Conservation (phyloP, 2,329 filamentous ascomycete species). For the Fusarium drepaniforme region DNA sequence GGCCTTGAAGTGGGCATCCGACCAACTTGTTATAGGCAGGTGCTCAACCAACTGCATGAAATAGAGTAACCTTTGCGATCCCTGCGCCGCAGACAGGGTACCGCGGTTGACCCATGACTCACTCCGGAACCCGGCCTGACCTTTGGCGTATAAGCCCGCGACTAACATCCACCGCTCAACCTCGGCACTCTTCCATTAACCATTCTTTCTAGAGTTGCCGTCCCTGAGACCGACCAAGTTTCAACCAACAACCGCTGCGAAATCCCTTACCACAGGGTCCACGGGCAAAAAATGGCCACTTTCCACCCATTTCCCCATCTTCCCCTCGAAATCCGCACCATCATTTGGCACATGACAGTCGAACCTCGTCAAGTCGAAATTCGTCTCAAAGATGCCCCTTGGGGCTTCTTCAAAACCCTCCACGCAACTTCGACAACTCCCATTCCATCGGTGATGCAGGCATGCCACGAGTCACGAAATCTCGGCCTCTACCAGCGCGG, state of each 20-base stretch:
- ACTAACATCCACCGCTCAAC: not conserved
- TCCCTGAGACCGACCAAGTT: not conserved
- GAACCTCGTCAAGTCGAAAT: slow-evolving; percentile 18
- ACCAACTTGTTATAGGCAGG: not conserved
- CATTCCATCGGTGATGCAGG: not conserved
- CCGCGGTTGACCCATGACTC: not conserved
- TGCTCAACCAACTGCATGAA: not conserved
- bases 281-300: not conserved
- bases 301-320: slow-evolving; percentile 23
- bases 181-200: not conserved
- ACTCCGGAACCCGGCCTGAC: not conserved
- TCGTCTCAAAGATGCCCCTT: not conserved
- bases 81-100: not conserved
- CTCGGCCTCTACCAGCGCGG: not conserved
- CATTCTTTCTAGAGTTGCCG: not conserved
- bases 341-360: not conserved
- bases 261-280: not conserved
- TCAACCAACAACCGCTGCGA: not conserved
- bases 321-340: slow-evolving; percentile 3
- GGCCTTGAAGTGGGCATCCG: not conserved
- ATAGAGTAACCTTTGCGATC: not conserved
- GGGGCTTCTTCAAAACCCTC: too few relatives aligned
- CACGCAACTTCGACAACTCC: not conserved
- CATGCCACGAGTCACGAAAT: slow-evolving; percentile 6
- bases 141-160: not conserved